These are phyloP conservation scores for Penicillium angulare DNA, from an alignment of 495 filamentous ascomycete genomes.

Conservation along the genomic window DNA sequence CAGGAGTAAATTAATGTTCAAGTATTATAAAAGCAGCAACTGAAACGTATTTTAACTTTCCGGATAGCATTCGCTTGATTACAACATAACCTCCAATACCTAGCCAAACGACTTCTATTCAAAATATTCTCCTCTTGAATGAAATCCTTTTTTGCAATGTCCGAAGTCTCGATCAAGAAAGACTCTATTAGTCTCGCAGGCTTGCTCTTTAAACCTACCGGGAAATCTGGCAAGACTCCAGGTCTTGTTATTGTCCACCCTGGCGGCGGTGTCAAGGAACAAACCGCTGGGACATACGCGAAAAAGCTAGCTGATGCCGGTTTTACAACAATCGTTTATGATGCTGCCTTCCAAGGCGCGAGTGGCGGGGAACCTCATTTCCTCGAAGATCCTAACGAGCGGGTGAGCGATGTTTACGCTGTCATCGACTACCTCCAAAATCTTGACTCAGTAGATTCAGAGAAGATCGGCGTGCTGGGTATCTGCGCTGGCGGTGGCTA, in stretches of 20 bases:
- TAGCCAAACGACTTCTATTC: no score
- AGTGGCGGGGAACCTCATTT: not conserved
- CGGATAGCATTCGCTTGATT: no score
- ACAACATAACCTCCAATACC: no score
- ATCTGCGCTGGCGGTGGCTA: slow-evolving; percentile 1
- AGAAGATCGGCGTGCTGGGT: not conserved
- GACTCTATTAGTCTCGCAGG: no score
- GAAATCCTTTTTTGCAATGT: no score
- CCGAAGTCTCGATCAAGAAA: no score
- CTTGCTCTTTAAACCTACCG: no score
- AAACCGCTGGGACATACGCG: not conserved
- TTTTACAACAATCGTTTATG: not conserved
- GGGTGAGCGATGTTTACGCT: not conserved
- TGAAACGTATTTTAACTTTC: no score
- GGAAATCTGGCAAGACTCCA: no score
- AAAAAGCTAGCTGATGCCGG: not conserved
- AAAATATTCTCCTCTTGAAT: no score
- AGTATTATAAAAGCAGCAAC: no score
- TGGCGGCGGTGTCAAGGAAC: not conserved
- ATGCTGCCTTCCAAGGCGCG: slow-evolving; percentile 1
- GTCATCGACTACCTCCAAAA: not conserved
- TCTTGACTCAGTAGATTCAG: not conserved
- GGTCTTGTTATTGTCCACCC: not conserved
- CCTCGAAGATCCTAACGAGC: not conserved
- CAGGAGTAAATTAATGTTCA: no score